A percentile compares a stretch with the other conserved stretches of the same genome.
These are phyloP conservation scores for Saccharomycopsis sp. DNA, from an alignment of 805 yeast genomes.

Conservation along the genomic window DNA sequence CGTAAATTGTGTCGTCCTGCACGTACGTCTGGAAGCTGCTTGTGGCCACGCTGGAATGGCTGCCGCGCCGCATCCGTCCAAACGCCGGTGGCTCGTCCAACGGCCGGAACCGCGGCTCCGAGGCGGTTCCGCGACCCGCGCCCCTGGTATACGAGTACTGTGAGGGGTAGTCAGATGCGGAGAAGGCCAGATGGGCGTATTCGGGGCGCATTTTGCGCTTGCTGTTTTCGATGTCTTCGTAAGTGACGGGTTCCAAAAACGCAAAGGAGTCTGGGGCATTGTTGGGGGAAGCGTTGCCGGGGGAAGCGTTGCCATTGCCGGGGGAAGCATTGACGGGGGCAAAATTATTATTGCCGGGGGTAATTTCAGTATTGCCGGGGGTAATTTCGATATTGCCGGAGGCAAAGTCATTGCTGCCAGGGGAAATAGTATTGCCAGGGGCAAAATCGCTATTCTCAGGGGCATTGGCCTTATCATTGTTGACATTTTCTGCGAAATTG, in stretches of 20 bases:
- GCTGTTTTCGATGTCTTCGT: constrained; percentile 18
- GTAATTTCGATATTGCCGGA: no score
- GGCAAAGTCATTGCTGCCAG: no score
- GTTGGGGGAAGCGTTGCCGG: constrained; percentile 2
- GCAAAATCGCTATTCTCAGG: no score
- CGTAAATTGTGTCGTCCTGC: constrained; percentile 21
- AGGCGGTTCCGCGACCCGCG: not conserved
- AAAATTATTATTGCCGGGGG: no score
- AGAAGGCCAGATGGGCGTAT: constrained; percentile 10
- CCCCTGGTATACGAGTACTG: not conserved
- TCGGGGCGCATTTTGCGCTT: constrained; percentile 7
- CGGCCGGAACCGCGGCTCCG: constrained; percentile 3
- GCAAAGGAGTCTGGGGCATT: constrained; percentile 5
- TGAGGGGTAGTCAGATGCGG: constrained; percentile 13
- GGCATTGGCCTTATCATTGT: no score
- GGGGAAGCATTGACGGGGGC: no score
- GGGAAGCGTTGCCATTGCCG: not conserved
- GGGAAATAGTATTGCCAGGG: no score
- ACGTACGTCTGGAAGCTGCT: constrained; percentile 19
- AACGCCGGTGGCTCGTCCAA: constrained; percentile 7
- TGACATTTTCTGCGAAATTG: no score
- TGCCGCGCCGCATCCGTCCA: constrained; percentile 1
- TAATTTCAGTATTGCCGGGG: no score
- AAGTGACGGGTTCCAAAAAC: constrained; percentile 21
- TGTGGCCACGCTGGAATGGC: constrained; percentile 18